A percentile compares a stretch with the other conserved stretches of the same genome.
These are phyloP conservation scores for Colletotrichum graminicola DNA, from an alignment of 2,329 filamentous ascomycete genomes.

Conservation along the genomic window DNA sequence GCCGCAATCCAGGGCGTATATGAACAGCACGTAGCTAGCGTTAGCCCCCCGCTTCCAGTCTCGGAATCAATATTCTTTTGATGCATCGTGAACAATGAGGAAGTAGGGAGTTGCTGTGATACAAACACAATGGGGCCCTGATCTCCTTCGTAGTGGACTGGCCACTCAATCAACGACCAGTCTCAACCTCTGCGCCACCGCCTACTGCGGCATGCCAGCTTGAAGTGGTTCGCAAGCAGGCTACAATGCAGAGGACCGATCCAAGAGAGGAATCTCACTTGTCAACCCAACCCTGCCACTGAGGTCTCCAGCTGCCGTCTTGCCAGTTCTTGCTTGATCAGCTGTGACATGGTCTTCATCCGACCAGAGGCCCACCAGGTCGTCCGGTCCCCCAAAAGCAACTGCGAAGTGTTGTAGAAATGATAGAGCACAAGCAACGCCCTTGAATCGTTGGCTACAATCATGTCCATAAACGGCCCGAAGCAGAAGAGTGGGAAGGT, in stretches of 20 bases:
- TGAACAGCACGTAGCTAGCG: neutral
- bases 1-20: neutral
- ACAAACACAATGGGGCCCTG: neutral
- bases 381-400: conserved; percentile 40
- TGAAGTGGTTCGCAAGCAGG: neutral
- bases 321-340: conserved; percentile 9
- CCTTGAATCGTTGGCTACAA: conserved; percentile 45
- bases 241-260: neutral
- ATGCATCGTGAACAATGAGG: neutral
- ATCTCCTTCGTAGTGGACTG: neutral
- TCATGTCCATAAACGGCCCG: conserved; percentile 45
- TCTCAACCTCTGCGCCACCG: neutral
- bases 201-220: neutral
- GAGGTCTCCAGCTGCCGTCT: neutral
- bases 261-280: neutral
- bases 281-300: neutral
- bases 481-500: conserved; percentile 48
- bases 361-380: conserved; percentile 48
- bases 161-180: neutral
- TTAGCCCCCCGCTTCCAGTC: neutral
- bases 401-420: conserved; percentile 45
- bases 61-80: neutral
- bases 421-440: conserved; percentile 47
- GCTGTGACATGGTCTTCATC: conserved; percentile 42
- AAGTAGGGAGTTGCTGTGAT: neutral